Conservation (phyloP, 139 green algal genomes). For the Dunaliella sp. region DNA sequence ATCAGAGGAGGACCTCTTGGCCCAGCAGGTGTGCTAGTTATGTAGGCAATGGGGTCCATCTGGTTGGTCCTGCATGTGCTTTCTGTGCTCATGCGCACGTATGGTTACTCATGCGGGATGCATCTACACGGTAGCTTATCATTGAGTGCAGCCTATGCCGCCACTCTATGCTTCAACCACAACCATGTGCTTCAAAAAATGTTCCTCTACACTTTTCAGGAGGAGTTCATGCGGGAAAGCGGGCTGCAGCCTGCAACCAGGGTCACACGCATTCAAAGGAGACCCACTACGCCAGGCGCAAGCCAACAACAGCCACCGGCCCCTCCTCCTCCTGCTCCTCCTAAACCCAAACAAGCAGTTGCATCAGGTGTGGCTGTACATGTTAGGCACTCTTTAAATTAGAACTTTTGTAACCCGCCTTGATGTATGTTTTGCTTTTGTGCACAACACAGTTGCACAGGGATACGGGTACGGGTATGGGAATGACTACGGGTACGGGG, state of each 20-base stretch:
- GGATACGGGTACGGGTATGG: not conserved
- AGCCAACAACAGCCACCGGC: not conserved
- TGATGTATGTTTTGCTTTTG: not conserved
- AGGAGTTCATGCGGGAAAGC: not conserved
- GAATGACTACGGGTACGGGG: no score
- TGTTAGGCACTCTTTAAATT: no score
- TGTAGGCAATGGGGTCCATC: not conserved
- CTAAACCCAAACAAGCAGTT: not conserved
- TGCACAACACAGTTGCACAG: not conserved
- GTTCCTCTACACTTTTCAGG: not conserved
- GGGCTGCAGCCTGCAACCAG: not conserved
- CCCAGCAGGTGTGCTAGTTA: not conserved
- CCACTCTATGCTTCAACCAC: no score
- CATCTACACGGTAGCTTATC: not conserved
- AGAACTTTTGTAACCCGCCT: not conserved
- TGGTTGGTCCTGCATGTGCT: not conserved
- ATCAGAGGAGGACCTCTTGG: not conserved
- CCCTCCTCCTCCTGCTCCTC: not conserved
- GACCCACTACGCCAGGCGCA: not conserved
- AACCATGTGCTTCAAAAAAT: not conserved
- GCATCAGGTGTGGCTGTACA: no score
- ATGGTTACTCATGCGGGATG: not conserved
- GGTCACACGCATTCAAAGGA: not conserved
- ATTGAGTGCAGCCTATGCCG: not conserved
- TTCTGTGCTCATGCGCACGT: not conserved